Base-by-base conservation (phyloP, 164 flowering plant species). In the Piper longum region DNA sequence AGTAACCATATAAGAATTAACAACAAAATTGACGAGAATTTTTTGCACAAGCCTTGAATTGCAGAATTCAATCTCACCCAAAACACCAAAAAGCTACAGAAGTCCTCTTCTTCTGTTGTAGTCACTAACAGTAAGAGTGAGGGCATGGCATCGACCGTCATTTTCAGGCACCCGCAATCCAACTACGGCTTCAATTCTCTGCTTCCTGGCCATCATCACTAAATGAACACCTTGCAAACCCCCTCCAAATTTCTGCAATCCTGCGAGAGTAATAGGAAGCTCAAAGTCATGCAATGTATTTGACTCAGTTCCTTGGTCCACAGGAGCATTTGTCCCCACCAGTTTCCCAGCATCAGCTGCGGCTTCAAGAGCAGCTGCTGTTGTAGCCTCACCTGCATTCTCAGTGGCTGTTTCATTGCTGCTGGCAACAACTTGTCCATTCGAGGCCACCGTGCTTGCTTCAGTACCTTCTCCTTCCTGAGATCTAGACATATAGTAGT, bases 321-420 rank as follows among this genome's bases (percentile, higher is more conserved):
- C 83, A 7, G 99, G 99, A 16, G 97, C 99, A 62, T 71, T 82
- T 1, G 99, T 93, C 66, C 88, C 99, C 60, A 88, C 86, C 78
- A 93, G 69, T 74, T 90, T 93, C 65, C 99, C 97, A 0, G 97
- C 97, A 74, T 56, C 95, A 41, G 95, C 97, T 62, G 96, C 97
- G 13, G 91, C 96, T 75, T 88, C 84, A 72, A 88, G 67, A 48
- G 97, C 99, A 26, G 85, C 96, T 0, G 67, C 87, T 18, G 95
- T 88, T n/a, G 85, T 88, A 4, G 68, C 92, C 70, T 74, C 40
- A 40, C 90, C 93, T 18, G 64, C 73, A 57, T 42, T 42, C 60
- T 14, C 60, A 11, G 60, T 41, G 41, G 4, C 60, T 6, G 41
- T 57, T 36, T 41, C 76, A 59, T 61, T 69, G 26, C 65, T 62